A percentile compares a stretch with the other conserved stretches of the same genome.
phyloP scores from a whole-genome alignment of 1,139 yeast species.

The Pichia norvegensis region DNA sequence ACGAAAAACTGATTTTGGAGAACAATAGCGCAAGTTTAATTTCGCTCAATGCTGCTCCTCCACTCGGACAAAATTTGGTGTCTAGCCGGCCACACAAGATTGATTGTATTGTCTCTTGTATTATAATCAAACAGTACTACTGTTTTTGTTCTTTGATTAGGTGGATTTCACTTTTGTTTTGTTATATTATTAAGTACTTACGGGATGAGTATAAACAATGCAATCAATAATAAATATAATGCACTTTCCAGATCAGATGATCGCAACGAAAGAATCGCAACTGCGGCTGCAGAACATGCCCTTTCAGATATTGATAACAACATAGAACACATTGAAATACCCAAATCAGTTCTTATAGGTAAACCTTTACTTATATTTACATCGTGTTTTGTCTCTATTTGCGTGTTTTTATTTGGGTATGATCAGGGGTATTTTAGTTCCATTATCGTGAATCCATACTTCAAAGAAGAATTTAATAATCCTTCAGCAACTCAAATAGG shows the following conservation, averaged over 20 bases:
- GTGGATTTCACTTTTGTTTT: too few relatives aligned
- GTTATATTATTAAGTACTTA: too few relatives aligned
- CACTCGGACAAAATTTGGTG: background rate
- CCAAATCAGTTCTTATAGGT: conserved; percentile 40
- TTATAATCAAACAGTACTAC: too few relatives aligned
- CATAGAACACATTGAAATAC: conserved; percentile 17
- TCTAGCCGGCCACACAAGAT: background rate
- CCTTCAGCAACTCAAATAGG: conserved; percentile 68
- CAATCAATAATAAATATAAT: background rate
- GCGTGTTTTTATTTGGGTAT: conserved; percentile 54
- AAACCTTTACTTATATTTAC: conserved; percentile 47
- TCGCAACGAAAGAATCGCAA: background rate
- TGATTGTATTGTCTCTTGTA: background rate
- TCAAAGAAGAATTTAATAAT: conserved; percentile 62
- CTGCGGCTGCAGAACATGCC: background rate
- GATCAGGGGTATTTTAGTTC: conserved; percentile 60
- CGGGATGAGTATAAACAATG: background rate
- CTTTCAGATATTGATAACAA: background rate
- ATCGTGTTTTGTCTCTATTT: conserved; percentile 50
- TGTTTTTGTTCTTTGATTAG: too few relatives aligned
- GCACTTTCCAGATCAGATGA: background rate
- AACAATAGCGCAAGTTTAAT: background rate
- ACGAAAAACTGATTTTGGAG: conserved; percentile 1
- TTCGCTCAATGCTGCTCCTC: background rate
- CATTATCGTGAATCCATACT: conserved; percentile 58